Conservation (phyloP, 257 asterid genomes). For the Solanum arcanum region DNA sequence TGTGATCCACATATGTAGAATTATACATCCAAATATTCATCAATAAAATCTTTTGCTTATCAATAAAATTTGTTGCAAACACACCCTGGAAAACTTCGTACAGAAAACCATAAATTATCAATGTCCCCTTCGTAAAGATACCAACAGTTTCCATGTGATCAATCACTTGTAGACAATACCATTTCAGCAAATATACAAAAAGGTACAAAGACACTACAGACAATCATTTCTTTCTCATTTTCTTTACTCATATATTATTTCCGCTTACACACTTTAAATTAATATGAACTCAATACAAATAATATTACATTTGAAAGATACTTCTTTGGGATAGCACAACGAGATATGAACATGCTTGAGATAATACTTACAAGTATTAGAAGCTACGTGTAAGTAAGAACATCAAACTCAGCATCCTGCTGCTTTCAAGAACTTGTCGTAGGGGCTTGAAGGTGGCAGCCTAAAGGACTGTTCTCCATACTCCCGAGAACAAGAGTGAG, state of each 20-base stretch:
- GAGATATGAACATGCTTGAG: not conserved
- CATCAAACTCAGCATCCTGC: conserved; percentile 30
- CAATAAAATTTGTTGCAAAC: not conserved
- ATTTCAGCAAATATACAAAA: not conserved
- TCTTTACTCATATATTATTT: not conserved
- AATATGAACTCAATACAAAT: not conserved
- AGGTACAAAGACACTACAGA: not conserved
- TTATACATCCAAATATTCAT: not conserved
- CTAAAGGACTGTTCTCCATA: conserved; percentile 28
- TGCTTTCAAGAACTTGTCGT: conserved; percentile 41
- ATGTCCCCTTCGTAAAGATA: not conserved
- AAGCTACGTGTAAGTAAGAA: not conserved
- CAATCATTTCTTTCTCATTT: not conserved
- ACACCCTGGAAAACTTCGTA: not conserved
- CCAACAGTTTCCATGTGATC: not conserved
- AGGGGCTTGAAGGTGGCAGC: conserved; percentile 49
- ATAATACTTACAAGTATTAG: not conserved
- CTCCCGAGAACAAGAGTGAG: conserved; percentile 14
- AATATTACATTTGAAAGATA: not conserved
- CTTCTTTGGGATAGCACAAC: not conserved
- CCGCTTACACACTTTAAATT: not conserved
- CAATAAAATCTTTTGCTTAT: not conserved
- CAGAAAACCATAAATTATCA: not conserved
- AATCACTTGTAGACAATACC: not conserved
- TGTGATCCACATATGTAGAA: not conserved